A percentile compares a stretch with the other conserved stretches of the same genome.
These are phyloP conservation scores for Lachnellula suecica DNA, from an alignment of 2,329 filamentous ascomycete species.

Conservation along the genomic window DNA sequence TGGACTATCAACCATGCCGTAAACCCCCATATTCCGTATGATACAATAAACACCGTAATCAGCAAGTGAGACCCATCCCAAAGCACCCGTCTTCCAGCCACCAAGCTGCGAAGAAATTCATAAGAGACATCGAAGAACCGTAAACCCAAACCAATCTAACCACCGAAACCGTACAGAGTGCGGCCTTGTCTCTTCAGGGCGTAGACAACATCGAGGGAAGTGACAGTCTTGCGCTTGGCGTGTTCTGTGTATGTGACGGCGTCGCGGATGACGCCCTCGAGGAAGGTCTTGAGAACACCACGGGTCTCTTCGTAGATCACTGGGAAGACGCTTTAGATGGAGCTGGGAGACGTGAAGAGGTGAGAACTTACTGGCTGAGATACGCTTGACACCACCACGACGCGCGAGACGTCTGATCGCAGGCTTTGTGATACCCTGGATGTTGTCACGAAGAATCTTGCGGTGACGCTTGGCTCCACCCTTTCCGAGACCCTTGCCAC, in stretches of 20 bases:
- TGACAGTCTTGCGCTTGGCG: constrained; percentile 76
- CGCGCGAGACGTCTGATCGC: constrained; percentile 97
- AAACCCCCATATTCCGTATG: constrained; percentile 28
- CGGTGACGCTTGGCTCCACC: constrained; percentile 97
- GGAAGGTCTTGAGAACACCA: constrained; percentile 81
- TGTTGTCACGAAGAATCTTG: constrained; percentile 99
- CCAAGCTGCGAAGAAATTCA: constrained; percentile 24
- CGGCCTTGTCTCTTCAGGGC: constrained; percentile 66
- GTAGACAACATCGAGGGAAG: constrained; percentile 64
- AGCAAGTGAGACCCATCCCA: constrained; percentile 27
- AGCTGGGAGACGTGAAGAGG: not conserved
- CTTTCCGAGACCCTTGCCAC: constrained; percentile 97
- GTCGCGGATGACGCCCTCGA: constrained; percentile 74
- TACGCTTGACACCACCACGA: constrained; percentile 99
- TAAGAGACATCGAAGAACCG: constrained; percentile 25
- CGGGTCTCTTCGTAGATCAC: constrained; percentile 57
- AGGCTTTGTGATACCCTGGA: constrained; percentile 98
- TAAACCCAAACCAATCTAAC: constrained; percentile 40
- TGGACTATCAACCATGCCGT: constrained; percentile 24
- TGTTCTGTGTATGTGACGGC: constrained; percentile 54
- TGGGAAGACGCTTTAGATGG: constrained; percentile 1
- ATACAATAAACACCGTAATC: constrained; percentile 29
- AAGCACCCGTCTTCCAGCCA: constrained; percentile 19
- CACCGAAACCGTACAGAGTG: constrained; percentile 69
- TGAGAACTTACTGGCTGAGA: constrained; percentile 75